A percentile compares a stretch with the other conserved stretches of the same genome.
Evolutionary conservation across 192 early-diverging fungal genomes (phyloP).

Genomic region (Umbelopsis sp.): DNA sequence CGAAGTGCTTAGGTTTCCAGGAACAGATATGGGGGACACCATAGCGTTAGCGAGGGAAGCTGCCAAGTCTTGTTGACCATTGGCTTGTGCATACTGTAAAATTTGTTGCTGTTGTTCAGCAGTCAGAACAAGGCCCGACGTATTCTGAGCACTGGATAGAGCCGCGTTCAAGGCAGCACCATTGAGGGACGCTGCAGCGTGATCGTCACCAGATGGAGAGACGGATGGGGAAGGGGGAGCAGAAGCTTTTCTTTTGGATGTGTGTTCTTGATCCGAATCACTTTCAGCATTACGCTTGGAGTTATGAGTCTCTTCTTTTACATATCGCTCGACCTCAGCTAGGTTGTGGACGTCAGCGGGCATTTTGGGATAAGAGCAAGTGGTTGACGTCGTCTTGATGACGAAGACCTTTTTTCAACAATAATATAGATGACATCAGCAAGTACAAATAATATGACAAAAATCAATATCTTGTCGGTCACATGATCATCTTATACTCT

Average conservation of each 20-base stretch:
- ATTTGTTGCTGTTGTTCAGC: conserved; percentile 37
- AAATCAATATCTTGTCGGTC: background rate
- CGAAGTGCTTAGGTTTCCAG: conserved; percentile 23
- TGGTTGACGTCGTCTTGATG: conserved; percentile 24
- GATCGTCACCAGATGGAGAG: conserved; percentile 7
- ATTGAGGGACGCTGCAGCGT: conserved; percentile 3
- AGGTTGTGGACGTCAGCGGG: conserved; percentile 24
- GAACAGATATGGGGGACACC: conserved; percentile 39
- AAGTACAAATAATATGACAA: background rate
- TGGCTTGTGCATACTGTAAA: conserved; percentile 37
- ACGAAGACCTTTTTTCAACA: conserved; percentile 14
- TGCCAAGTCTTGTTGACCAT: conserved; percentile 33
- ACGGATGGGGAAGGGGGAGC: conserved; percentile 16
- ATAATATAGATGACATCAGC: conserved; percentile 13
- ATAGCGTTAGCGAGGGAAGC: conserved; percentile 41
- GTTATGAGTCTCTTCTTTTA: background rate
- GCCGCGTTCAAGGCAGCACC: conserved; percentile 11
- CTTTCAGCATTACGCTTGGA: conserved; percentile 17
- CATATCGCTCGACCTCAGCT: conserved; percentile 24
- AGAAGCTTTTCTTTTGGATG: conserved; percentile 5
- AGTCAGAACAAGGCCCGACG: conserved; percentile 18
- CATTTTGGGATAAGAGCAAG: conserved; percentile 24
- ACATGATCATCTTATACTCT: no score
- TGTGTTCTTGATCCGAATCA: conserved; percentile 12
- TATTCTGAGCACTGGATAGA: conserved; percentile 10